Conservation (phyloP, 768 basidiomycete genomes). For the Albatrellus ellisii region DNA sequence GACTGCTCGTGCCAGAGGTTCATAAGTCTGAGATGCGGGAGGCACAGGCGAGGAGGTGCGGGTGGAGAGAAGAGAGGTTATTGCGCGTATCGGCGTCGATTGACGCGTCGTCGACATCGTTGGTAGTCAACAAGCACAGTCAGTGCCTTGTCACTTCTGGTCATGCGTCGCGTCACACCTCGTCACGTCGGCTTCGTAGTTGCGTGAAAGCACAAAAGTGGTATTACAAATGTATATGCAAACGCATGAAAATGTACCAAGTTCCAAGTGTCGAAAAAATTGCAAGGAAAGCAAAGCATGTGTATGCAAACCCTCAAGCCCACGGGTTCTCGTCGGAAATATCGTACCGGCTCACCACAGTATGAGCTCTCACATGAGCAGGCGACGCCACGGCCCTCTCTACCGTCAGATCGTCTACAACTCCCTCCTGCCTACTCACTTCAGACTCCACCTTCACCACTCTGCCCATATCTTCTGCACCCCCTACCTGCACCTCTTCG, state of each 20-base stretch:
- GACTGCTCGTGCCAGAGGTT: slow-evolving; percentile 50
- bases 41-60: slow-evolving; percentile 44
- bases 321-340: slow-evolving; percentile 44
- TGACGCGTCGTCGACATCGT: too few species aligned
- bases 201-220: too few species aligned
- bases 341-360: slow-evolving; percentile 21
- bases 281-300: too few species aligned
- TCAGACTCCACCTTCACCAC: background rate
- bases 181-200: too few species aligned
- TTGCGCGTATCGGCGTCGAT: slow-evolving; percentile 30
- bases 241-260: too few species aligned
- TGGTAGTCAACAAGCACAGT: too few species aligned
- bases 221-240: too few species aligned
- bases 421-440: slow-evolving; percentile 3
- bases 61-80: slow-evolving; percentile 22
- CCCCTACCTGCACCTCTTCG: slow-evolving; percentile 17
- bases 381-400: slow-evolving; percentile 30
- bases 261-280: too few species aligned
- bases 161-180: too few species aligned
- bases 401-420: slow-evolving; percentile 14
- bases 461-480: background rate
- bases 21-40: slow-evolving; percentile 42
- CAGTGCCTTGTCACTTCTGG: too few species aligned
- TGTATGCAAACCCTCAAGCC: slow-evolving; percentile 34
- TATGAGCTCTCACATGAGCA: slow-evolving; percentile 22